Evolutionary conservation across 169 alveolate species (phyloP), one percentile per base, ranked within the genome.

Genomic region (Cytauxzoon felis): DNA sequence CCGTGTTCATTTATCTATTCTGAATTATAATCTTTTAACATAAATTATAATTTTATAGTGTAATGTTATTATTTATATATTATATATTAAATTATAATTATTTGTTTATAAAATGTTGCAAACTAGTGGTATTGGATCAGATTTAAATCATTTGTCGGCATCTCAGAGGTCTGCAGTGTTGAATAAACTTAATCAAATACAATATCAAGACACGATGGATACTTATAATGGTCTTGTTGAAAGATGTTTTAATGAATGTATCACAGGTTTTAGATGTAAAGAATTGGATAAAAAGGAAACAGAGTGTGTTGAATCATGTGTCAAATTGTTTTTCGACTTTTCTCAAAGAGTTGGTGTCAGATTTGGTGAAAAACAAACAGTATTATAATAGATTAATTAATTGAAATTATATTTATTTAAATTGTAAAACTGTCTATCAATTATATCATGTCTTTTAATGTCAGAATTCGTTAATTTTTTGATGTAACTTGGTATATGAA

Each of bases 211-310:
- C 53, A 86, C 91, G 30, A 58, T 86, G 70, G 85, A 65, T 40
- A 86, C 89, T 24, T 86, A 86, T 65, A 86, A 86, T 52, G 87
- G 90, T 21, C 81, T 86, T 62, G 89, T 81, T 4, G 89, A 86
- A 45, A 54, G 75, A 16, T 86, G 91, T 54, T 86, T 86, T 43
- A 76, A 73, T 40, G 91, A 86, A 59, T 86, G 91, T 42, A 53
- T 86, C 16, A 62, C 79, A 42, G 78, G 88, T 27, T 86, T 86
- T 60, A 40, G 89, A 21, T 73, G 87, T 38, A 86, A 86, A 70
- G 89, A 86, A 30, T 48, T 86, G 11, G 91, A 86, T 50, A 76
- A 19, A 50, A 63, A 72, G 47, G 91, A 86, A 67, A 67, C 75
- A 66, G 61, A 50, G 33, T 86, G 91, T 60, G 66, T 86, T 34